A percentile compares a stretch with the other conserved stretches of the same genome.
Conservation (phyloP, 2,329 filamentous ascomycete species). For the Nemania bipapillata region DNA sequence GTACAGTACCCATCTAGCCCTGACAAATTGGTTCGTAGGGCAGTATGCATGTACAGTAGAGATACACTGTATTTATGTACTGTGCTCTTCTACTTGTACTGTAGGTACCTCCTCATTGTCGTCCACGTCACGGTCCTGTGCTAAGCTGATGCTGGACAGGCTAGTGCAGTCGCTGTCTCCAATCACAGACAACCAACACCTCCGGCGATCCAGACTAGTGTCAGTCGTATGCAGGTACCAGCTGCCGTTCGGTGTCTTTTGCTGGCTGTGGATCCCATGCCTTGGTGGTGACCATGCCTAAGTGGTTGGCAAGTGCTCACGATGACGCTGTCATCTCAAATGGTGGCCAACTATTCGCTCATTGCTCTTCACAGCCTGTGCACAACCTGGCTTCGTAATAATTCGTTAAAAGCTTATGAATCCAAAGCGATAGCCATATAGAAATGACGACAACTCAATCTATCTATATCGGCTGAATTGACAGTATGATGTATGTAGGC, state of each 20-base stretch:
- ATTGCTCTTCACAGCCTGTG: constrained; percentile 10
- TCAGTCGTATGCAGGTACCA: constrained; percentile 47
- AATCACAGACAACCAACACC: constrained; percentile 20
- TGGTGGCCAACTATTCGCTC: constrained; percentile 20
- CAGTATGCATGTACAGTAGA: no score
- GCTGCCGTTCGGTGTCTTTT: constrained; percentile 30
- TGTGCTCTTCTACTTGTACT: background rate
- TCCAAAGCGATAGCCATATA: background rate
- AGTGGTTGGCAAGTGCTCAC: constrained; percentile 18
- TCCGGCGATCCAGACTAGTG: constrained; percentile 20
- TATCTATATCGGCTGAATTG: background rate
- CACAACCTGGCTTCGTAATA: constrained; percentile 14
- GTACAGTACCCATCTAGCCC: no score
- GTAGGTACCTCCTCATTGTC: no score
- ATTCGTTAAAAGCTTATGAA: constrained; percentile 13
- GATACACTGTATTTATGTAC: no score
- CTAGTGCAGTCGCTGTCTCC: background rate
- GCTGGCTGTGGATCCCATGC: constrained; percentile 25
- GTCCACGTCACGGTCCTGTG: constrained; percentile 33
- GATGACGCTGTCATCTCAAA: constrained; percentile 30
- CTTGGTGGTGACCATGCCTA: constrained; percentile 28
- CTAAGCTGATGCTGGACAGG: constrained; percentile 17
- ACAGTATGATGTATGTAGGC: no score
- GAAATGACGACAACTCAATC: constrained; percentile 22
- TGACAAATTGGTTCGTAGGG: no score